phyloP scores from a whole-genome alignment of 2,329 filamentous ascomycete species.

The Epichloe hybrida region DNA sequence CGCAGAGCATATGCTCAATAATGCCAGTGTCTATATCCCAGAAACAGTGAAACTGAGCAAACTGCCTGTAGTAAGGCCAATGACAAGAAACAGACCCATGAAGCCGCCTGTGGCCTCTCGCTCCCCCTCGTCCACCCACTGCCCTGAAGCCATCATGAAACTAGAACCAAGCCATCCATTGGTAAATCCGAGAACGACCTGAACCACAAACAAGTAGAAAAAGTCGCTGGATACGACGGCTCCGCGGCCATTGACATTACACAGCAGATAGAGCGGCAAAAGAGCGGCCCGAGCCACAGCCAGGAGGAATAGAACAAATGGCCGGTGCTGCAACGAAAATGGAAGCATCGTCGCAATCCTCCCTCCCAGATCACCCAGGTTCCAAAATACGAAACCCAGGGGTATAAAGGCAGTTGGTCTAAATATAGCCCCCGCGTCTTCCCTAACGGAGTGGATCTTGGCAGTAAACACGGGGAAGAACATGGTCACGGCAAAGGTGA shows the following conservation, averaged over 20 bases:
- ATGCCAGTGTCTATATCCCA: slow-evolving; percentile 13
- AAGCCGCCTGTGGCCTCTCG: slow-evolving; percentile 82
- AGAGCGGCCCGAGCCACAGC: slow-evolving; percentile 54
- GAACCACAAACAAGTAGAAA: slow-evolving; percentile 77
- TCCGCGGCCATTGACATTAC: slow-evolving; percentile 70
- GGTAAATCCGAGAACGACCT: slow-evolving; percentile 68
- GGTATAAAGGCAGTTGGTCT: slow-evolving; percentile 73
- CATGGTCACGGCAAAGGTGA: slow-evolving; percentile 81
- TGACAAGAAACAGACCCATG: slow-evolving; percentile 84
- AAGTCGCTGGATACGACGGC: slow-evolving; percentile 64
- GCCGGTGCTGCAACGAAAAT: slow-evolving; percentile 45
- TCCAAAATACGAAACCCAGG: slow-evolving; percentile 86
- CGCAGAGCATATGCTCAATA: not conserved
- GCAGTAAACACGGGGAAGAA: slow-evolving; percentile 86
- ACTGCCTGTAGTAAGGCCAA: slow-evolving; percentile 73
- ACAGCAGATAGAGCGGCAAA: slow-evolving; percentile 76
- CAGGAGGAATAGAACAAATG: slow-evolving; percentile 53
- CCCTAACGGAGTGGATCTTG: slow-evolving; percentile 38
- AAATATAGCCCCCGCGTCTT: slow-evolving; percentile 41
- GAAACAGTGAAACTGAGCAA: slow-evolving; percentile 71
- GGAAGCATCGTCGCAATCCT: slow-evolving; percentile 52
- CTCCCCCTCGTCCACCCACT: slow-evolving; percentile 72
- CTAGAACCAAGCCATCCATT: slow-evolving; percentile 80
- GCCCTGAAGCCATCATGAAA: slow-evolving; percentile 81
- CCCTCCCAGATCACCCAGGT: slow-evolving; percentile 70